Conservation (phyloP, 768 basidiomycete species). For the Hypsizygus marmoreus region DNA sequence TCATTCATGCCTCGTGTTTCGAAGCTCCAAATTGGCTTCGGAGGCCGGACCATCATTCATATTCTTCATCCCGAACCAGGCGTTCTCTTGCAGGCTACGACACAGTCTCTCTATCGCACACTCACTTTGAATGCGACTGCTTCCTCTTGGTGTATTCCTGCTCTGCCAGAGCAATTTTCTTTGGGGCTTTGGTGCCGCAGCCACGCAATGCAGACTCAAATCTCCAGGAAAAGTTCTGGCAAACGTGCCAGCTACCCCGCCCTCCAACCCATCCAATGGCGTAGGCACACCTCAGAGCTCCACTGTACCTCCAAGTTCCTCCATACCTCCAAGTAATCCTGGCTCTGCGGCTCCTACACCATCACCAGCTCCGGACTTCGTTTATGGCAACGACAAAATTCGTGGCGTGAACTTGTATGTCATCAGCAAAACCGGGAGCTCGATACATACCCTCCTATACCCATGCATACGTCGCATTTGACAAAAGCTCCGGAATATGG, state of each 20-base stretch:
- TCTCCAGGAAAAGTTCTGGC: constrained; percentile 8
- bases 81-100: neutral
- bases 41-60: neutral
- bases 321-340: constrained; percentile 3
- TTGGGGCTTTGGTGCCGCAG: constrained; percentile 13
- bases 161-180: constrained; percentile 21
- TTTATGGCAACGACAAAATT: constrained; percentile 46
- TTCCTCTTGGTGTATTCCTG: constrained; percentile 21
- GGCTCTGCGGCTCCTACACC: constrained; percentile 13
- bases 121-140: constrained; percentile 14
- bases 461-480: neutral
- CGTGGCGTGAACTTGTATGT: constrained; percentile 67
- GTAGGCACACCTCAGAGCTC: constrained; percentile 7
- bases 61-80: neutral
- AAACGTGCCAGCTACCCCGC: no score
- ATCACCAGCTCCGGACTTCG: constrained; percentile 35
- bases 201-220: constrained; percentile 33
- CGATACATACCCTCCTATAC: neutral
- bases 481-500: no score
- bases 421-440: no score
- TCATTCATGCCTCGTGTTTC: constrained; percentile 17
- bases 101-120: constrained; percentile 1
- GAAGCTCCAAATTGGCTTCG: constrained; percentile 11
- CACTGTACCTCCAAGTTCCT: constrained; percentile 2
- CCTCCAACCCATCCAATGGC: no score